Evolutionary conservation across 257 asterid genomes (phyloP), one percentile per base, ranked within the genome.

Genomic region (Prunella vulgaris): DNA sequence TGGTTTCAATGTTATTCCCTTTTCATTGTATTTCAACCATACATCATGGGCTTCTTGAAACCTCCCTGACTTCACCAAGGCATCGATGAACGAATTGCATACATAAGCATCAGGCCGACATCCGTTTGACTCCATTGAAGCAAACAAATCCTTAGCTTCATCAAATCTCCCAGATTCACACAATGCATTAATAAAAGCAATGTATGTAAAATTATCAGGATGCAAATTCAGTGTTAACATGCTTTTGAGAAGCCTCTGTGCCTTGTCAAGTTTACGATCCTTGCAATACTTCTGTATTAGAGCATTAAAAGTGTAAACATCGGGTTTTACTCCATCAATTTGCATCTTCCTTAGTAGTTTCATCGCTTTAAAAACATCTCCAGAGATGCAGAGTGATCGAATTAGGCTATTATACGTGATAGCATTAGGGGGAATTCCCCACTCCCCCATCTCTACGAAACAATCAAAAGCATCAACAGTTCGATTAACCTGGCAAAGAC

Each of bases 391-490:
- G 60, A 88, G 73, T 25, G 92, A 83, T 49, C 81, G 95, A 38
- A 93, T 87, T 71, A 93, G 76, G 74, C 84, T 85, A 76, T 90
- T 93, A 68, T 88, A 93, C 14, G 85, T 77, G 68, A 84, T 70
- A 2, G 83, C 72, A 73, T 87, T 93, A 10, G 98, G 97, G 53
- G 77, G 51, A 60, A 90, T 81, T 71, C 89, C 96, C 98, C 98
- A 90, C 72, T 84, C 81, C 65, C 62, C 75, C 95, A 90, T 90
- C 82, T 93, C 98, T 2, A 67, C 33, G 40, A 85, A 83, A 77
- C 97, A 90, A 72, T 87, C 90, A 70, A 82, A 90, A 64, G 98
- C 97, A 79, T 93, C 98, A 6, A 51, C 80, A 53, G 78, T 82
- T 24, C 70, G 84, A 35, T 79, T 73, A 64, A 72, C 73, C 77